Base-by-base conservation (phyloP, 306 rosid species). In the Quercus parvula region DNA sequence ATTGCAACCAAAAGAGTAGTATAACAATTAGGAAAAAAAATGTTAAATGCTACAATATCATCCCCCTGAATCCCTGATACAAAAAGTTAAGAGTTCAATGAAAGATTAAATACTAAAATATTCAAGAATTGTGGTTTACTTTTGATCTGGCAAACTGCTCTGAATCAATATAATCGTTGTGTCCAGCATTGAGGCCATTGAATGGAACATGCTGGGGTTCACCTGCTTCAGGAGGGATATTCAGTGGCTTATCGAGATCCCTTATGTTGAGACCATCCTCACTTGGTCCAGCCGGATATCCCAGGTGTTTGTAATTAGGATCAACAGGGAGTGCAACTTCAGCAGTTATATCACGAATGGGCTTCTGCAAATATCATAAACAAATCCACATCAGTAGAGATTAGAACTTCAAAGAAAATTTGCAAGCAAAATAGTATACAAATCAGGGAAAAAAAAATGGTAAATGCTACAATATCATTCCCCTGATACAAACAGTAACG, bases 301-400 rank as follows among this genome's bases (percentile, higher is more conserved):
- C 72, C 27, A 18, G 1, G 72, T 9, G 17, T 61, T 61, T 15
- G 46, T 30, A 6, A 67, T 7, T 17, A 18, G 38, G 30, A 22
- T 24, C 33, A 59, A 20, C 9, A 20, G 10, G 13, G 10, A 35
- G 52, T 17, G 46, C 17, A 18, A 64, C 81, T 35, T 61, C 82
- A 77, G 49, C 75, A 41, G 56, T 35, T 38, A 70, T 85, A 33
- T 41, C 49, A 70, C 58, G 33, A 20, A 35, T 52, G 58, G 70
- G 28, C 41, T 51, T 59, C 86, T 81, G 84, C 64, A 51, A 81
- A 28, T 41, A 74, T 74, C 41, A 14, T 24, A 24, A 61, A 25
- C 67, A 24, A 61, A 24, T 61, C 27, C 12, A 25, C 19, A 25
- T 61, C 15, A 24, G 17, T 61, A 22, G 13, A 61, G 67, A 61